Evolutionary conservation across 495 filamentous ascomycete species (phyloP).

Genomic region (Daldinia concentrica): DNA sequence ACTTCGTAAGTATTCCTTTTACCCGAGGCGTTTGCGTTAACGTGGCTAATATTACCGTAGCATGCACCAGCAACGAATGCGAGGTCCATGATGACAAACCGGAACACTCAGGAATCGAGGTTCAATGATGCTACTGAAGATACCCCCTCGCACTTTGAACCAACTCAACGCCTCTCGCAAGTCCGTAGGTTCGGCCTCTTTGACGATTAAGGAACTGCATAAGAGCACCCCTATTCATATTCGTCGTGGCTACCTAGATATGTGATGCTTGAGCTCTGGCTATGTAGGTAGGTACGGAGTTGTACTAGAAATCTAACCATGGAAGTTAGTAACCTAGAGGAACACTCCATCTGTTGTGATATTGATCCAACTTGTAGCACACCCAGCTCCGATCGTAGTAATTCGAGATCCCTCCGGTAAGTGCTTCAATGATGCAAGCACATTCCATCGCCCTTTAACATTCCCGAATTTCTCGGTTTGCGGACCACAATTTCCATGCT

Average conservation of each 20-base stretch:
- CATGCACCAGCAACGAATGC: constrained; percentile 50
- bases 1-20: constrained; percentile 52
- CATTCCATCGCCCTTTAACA: constrained; percentile 70
- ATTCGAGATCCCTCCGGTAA: constrained; percentile 57
- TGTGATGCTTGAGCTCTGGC: background rate
- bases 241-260: background rate
- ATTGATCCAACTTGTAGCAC: constrained; percentile 86
- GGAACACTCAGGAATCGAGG: constrained; percentile 44
- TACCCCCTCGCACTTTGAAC: constrained; percentile 59
- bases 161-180: constrained; percentile 73
- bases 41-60: constrained; percentile 45
- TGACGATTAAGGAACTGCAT: constrained; percentile 47
- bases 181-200: constrained; percentile 65
- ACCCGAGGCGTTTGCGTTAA: background rate
- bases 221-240: background rate
- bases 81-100: constrained; percentile 40
- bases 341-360: constrained; percentile 46
- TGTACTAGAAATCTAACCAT: background rate
- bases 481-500: constrained; percentile 94
- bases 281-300: background rate
- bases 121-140: constrained; percentile 44
- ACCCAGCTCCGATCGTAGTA: constrained; percentile 76
- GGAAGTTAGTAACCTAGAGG: constrained; percentile 21
- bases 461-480: constrained; percentile 67
- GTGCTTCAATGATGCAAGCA: constrained; percentile 62